Conservation (phyloP, 2,329 filamentous ascomycete species). For the Hypomyces perniciosus region DNA sequence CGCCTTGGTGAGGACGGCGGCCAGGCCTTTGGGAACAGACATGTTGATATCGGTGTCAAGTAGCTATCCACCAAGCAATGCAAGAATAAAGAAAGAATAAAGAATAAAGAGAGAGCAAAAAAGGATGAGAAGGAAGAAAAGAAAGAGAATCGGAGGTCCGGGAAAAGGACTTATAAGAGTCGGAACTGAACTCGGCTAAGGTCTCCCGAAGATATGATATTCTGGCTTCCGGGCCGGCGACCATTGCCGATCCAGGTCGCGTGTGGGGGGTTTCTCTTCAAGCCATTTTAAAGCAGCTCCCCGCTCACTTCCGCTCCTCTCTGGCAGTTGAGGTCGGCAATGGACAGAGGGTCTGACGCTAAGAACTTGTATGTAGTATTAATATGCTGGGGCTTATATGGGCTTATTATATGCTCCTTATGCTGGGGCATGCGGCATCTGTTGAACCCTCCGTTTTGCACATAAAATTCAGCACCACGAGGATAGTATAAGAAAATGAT, state of each 20-base stretch:
- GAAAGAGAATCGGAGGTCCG: not conserved
- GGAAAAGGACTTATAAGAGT: too few relatives aligned
- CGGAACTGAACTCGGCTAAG: not conserved
- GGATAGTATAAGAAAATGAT: too few relatives aligned
- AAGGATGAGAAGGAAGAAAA: not conserved
- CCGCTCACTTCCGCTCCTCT: constrained; percentile 5
- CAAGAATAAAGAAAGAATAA: not conserved
- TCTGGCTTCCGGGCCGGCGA: not conserved
- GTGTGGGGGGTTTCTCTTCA: not conserved
- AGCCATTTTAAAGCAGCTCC: not conserved
- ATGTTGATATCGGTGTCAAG: not conserved
- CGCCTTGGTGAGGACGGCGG: constrained; percentile 69
- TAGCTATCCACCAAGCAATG: not conserved
- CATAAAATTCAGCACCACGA: too few relatives aligned
- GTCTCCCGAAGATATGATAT: not conserved
- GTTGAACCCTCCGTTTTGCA: too few relatives aligned
- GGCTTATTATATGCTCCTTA: too few relatives aligned
- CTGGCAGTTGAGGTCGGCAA: constrained; percentile 13
- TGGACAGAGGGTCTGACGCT: not conserved
- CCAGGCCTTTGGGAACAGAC: constrained; percentile 47
- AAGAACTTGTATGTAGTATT: not conserved
- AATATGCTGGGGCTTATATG: not conserved
- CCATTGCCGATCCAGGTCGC: not conserved
- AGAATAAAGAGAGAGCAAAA: not conserved
- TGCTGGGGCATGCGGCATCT: too few relatives aligned